Conservation (phyloP, 768 basidiomycete species). For the Boletellus emodensis region DNA sequence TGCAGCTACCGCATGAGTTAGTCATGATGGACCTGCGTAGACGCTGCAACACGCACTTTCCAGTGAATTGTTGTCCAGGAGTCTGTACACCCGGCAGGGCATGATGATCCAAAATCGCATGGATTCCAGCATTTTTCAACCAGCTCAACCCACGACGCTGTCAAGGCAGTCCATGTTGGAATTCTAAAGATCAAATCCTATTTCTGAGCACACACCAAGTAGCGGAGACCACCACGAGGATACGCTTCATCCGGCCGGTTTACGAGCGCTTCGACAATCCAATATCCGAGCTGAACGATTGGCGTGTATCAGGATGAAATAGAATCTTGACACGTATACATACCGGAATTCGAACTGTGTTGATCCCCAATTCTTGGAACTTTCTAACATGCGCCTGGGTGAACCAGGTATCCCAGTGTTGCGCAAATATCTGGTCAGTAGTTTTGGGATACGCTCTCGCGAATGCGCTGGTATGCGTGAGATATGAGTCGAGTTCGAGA, state of each 20-base stretch:
- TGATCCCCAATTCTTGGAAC: constrained; percentile 55
- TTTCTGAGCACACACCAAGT: constrained; percentile 46
- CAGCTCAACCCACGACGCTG: constrained; percentile 62
- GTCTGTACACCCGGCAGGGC: constrained; percentile 68
- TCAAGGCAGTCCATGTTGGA: background rate
- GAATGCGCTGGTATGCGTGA: constrained; percentile 43
- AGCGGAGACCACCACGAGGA: constrained; percentile 63
- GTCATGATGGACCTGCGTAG: background rate
- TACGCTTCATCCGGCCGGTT: constrained; percentile 57
- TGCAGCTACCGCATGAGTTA: constrained; percentile 46
- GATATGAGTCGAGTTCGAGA: background rate
- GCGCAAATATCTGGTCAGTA: constrained; percentile 53
- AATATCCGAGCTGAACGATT: constrained; percentile 63
- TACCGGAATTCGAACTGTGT: constrained; percentile 76
- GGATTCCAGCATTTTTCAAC: constrained; percentile 59
- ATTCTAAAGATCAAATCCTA: background rate
- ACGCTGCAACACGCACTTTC: constrained; percentile 40
- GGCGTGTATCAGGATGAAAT: background rate
- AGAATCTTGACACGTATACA: constrained; percentile 14
- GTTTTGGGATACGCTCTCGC: constrained; percentile 55
- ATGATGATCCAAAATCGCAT: constrained; percentile 66
- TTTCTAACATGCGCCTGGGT: constrained; percentile 54
- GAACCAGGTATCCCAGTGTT: constrained; percentile 78
- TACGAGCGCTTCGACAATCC: constrained; percentile 75
- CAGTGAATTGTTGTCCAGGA: constrained; percentile 61